These are phyloP conservation scores for Myriangium duriaei DNA, from an alignment of 2,329 filamentous ascomycete species.

Conservation along the genomic window DNA sequence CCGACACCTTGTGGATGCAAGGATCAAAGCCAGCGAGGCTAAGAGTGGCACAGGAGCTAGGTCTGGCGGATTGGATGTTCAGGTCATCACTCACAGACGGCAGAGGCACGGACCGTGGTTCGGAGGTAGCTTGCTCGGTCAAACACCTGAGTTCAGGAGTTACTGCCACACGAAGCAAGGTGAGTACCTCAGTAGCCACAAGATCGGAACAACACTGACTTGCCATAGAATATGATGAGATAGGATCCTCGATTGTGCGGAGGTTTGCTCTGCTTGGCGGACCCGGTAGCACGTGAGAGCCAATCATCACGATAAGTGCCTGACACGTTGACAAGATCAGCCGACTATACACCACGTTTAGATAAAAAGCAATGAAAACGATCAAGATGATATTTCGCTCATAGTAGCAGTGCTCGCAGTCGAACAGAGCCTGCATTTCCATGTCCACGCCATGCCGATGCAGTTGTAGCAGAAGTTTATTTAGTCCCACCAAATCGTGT, in stretches of 20 bases:
- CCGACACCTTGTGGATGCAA: conserved; percentile 83
- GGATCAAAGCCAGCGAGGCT: conserved; percentile 84
- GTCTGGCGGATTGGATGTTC: conserved; percentile 88
- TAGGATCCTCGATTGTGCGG: conserved; percentile 87
- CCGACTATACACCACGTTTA: too few species aligned
- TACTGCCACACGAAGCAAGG: conserved; percentile 70
- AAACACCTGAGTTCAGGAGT: conserved; percentile 95
- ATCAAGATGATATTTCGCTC: too few species aligned
- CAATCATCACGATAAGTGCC: neutral
- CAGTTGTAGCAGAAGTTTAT: too few species aligned
- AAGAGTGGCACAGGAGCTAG: conserved; percentile 74
- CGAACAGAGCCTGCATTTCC: too few species aligned
- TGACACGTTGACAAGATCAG: neutral
- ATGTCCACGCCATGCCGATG: too few species aligned
- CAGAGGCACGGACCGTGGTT: conserved; percentile 98
- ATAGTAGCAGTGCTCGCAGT: too few species aligned
- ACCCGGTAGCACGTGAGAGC: conserved; percentile 59
- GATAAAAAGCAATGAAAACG: too few species aligned
- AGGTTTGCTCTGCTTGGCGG: conserved; percentile 89
- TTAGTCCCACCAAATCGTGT: too few species aligned
- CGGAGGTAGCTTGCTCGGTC: conserved; percentile 86
- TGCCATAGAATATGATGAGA: conserved; percentile 67
- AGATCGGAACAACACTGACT: neutral
- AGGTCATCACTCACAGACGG: conserved; percentile 94
- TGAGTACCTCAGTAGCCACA: conserved; percentile 14